Conservation (phyloP, 73 alveolate genomes). For the Paramecium bursaria region DNA sequence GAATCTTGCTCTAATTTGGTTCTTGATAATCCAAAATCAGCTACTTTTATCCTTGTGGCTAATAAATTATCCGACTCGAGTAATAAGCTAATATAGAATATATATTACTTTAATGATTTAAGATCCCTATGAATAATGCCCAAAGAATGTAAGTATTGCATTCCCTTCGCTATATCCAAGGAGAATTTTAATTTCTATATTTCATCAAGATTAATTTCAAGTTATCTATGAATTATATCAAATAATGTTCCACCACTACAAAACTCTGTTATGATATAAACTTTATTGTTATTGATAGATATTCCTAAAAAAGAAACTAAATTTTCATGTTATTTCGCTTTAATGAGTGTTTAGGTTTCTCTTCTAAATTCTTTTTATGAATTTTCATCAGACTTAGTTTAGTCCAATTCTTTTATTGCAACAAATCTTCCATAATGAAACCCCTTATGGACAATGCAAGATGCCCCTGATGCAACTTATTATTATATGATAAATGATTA, state of each 20-base stretch:
- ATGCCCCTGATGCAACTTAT: constrained; percentile 23
- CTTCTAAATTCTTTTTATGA: constrained; percentile 30
- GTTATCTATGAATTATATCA: constrained; percentile 7
- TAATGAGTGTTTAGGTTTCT: constrained; percentile 10
- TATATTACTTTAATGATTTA: constrained; percentile 17
- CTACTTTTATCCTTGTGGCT: constrained; percentile 16
- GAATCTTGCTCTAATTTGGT: constrained; percentile 1
- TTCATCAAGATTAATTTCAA: background rate
- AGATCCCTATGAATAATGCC: constrained; percentile 44
- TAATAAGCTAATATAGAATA: background rate
- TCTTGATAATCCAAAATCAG: constrained; percentile 53
- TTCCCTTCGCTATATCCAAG: constrained; percentile 25
- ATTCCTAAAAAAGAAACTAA: too few species aligned
- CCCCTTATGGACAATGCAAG: constrained; percentile 31
- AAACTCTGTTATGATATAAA: constrained; percentile 16
- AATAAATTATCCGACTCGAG: too few species aligned
- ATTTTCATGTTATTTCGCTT: constrained; percentile 33
- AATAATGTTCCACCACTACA: constrained; percentile 38
- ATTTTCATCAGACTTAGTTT: constrained; percentile 6
- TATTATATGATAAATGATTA: background rate
- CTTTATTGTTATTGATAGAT: constrained; percentile 5
- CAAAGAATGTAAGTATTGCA: constrained; percentile 25
- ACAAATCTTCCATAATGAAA: background rate
- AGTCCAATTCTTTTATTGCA: constrained; percentile 47
- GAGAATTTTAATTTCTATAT: background rate